A percentile compares a stretch with the other conserved stretches of the same genome.
Conservation (phyloP, 306 rosid species). For the Rubus parviflorus region DNA sequence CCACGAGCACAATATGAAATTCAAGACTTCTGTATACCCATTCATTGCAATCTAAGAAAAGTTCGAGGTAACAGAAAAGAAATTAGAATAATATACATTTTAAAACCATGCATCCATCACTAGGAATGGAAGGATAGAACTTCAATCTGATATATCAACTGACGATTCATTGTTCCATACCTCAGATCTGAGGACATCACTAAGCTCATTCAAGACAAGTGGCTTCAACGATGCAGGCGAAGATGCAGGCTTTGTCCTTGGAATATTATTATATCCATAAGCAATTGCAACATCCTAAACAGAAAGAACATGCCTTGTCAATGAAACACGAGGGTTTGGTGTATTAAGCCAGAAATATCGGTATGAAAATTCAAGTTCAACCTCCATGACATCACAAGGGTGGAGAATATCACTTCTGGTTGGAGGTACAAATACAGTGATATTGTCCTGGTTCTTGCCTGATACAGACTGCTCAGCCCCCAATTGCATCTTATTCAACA, state of each 20-base stretch:
- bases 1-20: constrained; percentile 78
- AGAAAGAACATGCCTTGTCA: constrained; percentile 17
- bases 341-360: constrained; percentile 2
- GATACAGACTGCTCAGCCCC: constrained; percentile 50
- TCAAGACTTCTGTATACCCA: constrained; percentile 92
- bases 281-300: constrained; percentile 92
- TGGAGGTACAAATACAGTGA: constrained; percentile 78
- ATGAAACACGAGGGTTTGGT: constrained; percentile 7
- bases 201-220: constrained; percentile 71
- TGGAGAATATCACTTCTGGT: constrained; percentile 93
- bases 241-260: constrained; percentile 68
- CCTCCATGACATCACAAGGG: constrained; percentile 98
- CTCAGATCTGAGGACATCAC: constrained; percentile 80
- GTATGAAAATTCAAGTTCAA: constrained; percentile 20
- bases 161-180: constrained; percentile 35
- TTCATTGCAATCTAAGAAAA: constrained; percentile 64
- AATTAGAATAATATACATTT: neutral
- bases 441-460: constrained; percentile 32
- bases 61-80: constrained; percentile 16
- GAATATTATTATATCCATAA: constrained; percentile 73
- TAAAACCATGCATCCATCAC: neutral
- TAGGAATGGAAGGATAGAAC: neutral
- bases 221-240: constrained; percentile 72
- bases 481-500: constrained; percentile 87
- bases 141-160: constrained; percentile 13